phyloP scores from a whole-genome alignment of 2,329 filamentous ascomycete species.

The Exserohilum turcica region DNA sequence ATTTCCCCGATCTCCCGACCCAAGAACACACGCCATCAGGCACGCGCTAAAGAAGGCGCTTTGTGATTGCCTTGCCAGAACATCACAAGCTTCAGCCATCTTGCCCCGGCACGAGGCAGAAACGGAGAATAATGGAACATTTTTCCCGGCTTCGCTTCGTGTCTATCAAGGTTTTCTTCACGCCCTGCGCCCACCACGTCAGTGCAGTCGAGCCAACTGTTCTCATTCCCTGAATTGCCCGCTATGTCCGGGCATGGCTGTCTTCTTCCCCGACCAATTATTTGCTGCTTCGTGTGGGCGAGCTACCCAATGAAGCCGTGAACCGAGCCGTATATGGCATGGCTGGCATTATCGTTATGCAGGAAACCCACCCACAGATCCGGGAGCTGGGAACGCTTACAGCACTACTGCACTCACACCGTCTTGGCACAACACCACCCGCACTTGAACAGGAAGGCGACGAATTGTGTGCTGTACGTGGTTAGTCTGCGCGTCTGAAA shows the following conservation, averaged over 20 bases:
- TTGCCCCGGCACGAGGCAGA: neutral
- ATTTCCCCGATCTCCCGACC: neutral
- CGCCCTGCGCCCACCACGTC: neutral
- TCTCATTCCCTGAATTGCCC: neutral
- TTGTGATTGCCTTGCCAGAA: too few relatives aligned
- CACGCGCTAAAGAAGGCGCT: neutral
- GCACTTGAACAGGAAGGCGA: conserved; percentile 11
- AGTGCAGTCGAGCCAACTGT: neutral
- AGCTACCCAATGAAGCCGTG: neutral
- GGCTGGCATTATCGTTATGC: conserved; percentile 3
- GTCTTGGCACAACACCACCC: conserved; percentile 7
- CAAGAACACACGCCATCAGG: neutral
- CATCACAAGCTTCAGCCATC: neutral
- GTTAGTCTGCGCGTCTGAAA: neutral
- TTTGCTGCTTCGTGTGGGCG: neutral
- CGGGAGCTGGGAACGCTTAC: conserved; percentile 14
- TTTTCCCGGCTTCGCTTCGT: conserved; percentile 3
- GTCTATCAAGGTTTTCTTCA: conserved; percentile 1
- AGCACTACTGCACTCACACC: neutral
- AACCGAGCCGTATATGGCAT: conserved; percentile 3
- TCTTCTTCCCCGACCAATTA: conserved; percentile 12
- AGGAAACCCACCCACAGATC: conserved; percentile 6
- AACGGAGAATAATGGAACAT: conserved; percentile 9
- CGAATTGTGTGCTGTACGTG: neutral
- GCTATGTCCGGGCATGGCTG: conserved; percentile 6